A percentile compares a stretch with the other conserved stretches of the same genome.
Evolutionary conservation across 1,284 basidiomycete genomes (phyloP).

Genomic region (Marasmius sp.): DNA sequence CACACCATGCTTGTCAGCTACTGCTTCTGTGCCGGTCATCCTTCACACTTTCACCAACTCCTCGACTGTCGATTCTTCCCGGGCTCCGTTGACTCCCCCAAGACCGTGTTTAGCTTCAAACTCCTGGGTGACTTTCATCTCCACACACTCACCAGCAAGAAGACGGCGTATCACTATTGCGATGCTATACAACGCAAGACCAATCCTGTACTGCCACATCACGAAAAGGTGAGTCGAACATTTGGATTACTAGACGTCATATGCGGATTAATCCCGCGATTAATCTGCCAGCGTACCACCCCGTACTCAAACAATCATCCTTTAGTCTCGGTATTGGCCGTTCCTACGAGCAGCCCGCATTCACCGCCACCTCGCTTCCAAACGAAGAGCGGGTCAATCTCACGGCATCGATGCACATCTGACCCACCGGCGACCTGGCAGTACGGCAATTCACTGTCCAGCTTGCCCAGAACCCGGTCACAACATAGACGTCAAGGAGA

Average conservation of each 20-base stretch:
- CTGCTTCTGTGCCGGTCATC: slow-evolving; percentile 17
- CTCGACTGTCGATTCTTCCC: slow-evolving; percentile 21
- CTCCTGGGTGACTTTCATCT: slow-evolving; percentile 26
- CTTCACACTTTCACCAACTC: slow-evolving; percentile 9
- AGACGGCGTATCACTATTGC: slow-evolving; percentile 25
- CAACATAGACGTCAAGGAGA: slow-evolving; percentile 21
- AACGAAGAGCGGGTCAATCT: slow-evolving; percentile 22
- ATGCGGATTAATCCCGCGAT: no score
- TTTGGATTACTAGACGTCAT: no score
- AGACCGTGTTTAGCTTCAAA: slow-evolving; percentile 28
- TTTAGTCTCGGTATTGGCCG: slow-evolving; percentile 22
- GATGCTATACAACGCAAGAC: slow-evolving; percentile 22
- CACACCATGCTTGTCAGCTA: slow-evolving; percentile 16
- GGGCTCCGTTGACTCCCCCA: slow-evolving; percentile 17
- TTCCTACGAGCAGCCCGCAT: slow-evolving; percentile 21
- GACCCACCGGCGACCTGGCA: slow-evolving; percentile 14
- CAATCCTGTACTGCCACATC: slow-evolving; percentile 18
- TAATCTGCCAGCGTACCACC: no score
- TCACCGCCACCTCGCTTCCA: slow-evolving; percentile 23
- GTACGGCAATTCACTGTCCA: slow-evolving; percentile 25
- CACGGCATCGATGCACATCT: slow-evolving; percentile 22
- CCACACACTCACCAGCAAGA: slow-evolving; percentile 26
- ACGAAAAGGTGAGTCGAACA: slow-evolving; percentile 22
- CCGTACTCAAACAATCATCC: no score
- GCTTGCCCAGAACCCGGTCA: slow-evolving; percentile 29